Evolutionary conservation across 306 rosid species (phyloP), one percentile per base, ranked within the genome.

Genomic region (Cucumis hystrix): DNA sequence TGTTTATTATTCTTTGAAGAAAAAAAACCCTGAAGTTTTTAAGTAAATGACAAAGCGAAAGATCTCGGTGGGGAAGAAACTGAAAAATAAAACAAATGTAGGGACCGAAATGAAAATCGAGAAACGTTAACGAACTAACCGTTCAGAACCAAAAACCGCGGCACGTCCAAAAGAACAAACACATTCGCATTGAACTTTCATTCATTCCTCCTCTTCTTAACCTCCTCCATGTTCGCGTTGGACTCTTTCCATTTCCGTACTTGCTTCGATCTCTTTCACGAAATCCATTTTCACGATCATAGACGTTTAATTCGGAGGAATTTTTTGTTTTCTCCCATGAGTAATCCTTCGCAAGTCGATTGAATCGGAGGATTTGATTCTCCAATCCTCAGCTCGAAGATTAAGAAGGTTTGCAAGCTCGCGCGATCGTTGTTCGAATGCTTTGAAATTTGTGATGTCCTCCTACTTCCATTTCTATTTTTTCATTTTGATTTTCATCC

Each of bases 61-160:
- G 49, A 43, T 43, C 13, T 43, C 10, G 49, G 12, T 2, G 57
- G 30, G 39, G 67, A 28, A 4, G 7, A 14, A 6, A 61, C n/a
- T 12, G 75, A 45, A 69, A 69, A 69, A 69, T 23, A 71, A 70
- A 70, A 13, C 1, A 28, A 11, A 5, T 6, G 6, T 23, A 21
- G 58, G 75, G 58, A 15, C 16, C 5, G 23, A 72, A 73, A 73
- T 73, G 77, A 73, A 25, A 73, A 25, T 73, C 2, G 25, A 30
- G 77, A 73, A 73, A 33, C 45, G 4, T 51, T 18, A 73, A 73
- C 33, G 49, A 73, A 73, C 77, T 73, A 73, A 54, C 63, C 63
- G 77, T 77, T 63, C 56, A 6, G 35, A 77, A 77, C 80, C 72
- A 45, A 49, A 63, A 77, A 77, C 58, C 60, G 61, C 55, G 40